Evolutionary conservation across 495 filamentous ascomycete genomes (phyloP), one percentile per base, ranked within the genome.

Genomic region (Hapsidospora chrysogenum): DNA sequence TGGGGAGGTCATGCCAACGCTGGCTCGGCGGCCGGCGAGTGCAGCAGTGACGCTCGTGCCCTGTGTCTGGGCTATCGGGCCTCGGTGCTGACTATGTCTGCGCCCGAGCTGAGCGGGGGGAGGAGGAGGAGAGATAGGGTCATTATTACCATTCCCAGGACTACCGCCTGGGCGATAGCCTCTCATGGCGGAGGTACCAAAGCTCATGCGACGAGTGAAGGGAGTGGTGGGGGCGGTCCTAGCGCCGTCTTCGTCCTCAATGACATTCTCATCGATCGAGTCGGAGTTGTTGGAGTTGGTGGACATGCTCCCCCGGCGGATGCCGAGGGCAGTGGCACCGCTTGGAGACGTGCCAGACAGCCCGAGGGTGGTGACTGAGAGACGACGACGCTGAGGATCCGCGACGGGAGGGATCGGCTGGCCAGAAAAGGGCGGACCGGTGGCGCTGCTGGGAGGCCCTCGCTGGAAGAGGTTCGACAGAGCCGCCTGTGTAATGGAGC

Each of bases 321-420:
- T 51, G 18, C 56, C 60, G 38, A 63, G 53, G 34, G 60, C 59
- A 14, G 56, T 56, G 17, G 72, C 61, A 3, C 72, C 70, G 28
- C 62, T 68, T 3, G 85, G 81, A 9, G 85, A 85, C 28, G 65
- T 64, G 31, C 82, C 84, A 17, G 80, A 81, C 25, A 92, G 65
- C 28, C 85, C 85, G 38, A 87, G 56, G 3, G 84, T 85, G 27
- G 81, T 80, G 49, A 96, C 72, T 36, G 89, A 95, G 40, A 94
- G 71, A 19, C 89, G 76, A 37, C 89, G 82, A 29, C 76, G 76
- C 40, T 82, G 77, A 39, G 79, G 75, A 49, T 75, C 73, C 37
- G 75, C 74, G 32, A 81, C 68, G 17, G 80, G 67, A 37, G 68
- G 64, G 32, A 64, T 45, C 23, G 57, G 48, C 33, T 47, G 49